Percentiles rank a stretch among this genome's conserved stretches.
Conservation (phyloP, 371 early-diverging fungal species). For the Mucor velutinosus region DNA sequence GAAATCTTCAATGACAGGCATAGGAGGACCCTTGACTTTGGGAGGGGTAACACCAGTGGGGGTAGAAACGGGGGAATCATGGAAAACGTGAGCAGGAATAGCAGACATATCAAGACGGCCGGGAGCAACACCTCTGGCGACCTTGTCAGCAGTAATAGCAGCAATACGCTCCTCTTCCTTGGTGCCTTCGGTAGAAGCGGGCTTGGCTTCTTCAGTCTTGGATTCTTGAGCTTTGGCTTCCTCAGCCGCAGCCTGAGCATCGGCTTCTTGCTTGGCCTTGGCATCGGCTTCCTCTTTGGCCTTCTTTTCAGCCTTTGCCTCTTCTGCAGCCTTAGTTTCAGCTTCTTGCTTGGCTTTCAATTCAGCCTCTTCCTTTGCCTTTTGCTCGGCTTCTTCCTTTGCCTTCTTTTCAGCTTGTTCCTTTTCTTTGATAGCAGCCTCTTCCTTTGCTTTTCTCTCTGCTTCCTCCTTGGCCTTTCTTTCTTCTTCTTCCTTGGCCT, state of each 20-base stretch:
- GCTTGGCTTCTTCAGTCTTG: constrained; percentile 23
- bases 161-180: constrained; percentile 36
- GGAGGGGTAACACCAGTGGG: constrained; percentile 21
- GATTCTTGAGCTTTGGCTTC: constrained; percentile 24
- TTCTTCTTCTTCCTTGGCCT: constrained; percentile 30
- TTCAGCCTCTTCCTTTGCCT: constrained; percentile 12
- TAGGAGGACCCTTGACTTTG: constrained; percentile 30
- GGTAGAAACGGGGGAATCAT: constrained; percentile 21
- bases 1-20: constrained; percentile 39
- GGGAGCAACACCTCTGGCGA: constrained; percentile 29
- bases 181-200: constrained; percentile 15
- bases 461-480: constrained; percentile 43
- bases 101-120: constrained; percentile 38
- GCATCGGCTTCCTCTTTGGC: constrained; percentile 47
- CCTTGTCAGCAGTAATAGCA: constrained; percentile 41
- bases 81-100: constrained; percentile 29
- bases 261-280: constrained; percentile 15
- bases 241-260: constrained; percentile 15
- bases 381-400: constrained; percentile 25
- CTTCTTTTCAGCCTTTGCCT: constrained; percentile 39
- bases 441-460: constrained; percentile 43
- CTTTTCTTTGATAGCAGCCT: constrained; percentile 21
- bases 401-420: constrained; percentile 16
- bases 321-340: constrained; percentile 20
- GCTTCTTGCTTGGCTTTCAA: constrained; percentile 22